Evolutionary conservation across 306 rosid species (phyloP), one percentile per base, ranked within the genome.

Genomic region (Citrullus colocynthis): DNA sequence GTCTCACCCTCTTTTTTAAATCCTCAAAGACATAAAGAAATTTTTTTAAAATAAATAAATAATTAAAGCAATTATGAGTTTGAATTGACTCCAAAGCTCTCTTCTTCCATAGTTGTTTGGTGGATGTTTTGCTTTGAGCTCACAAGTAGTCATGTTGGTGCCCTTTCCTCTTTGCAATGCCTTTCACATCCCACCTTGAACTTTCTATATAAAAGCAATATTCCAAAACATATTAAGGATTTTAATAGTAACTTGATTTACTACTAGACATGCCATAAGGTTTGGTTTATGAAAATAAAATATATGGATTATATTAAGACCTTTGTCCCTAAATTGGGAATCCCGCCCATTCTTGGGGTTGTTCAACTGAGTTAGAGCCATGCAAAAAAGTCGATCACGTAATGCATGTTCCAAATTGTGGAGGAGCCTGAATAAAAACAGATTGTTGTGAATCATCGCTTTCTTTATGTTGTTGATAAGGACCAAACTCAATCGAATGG

Each of bases 101-200:
- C 48, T 32, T 73, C 77, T 52, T 45, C 77, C 24, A 51, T 45
- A 74, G 62, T 44, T 42, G 77, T 74, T 74, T 74, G 77, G 77
- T 74, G 62, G 77, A 74, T 74, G 77, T 74, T 45, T 52, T 74
- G 45, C 48, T 74, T 74, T 74, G 62, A 74, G 77, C 62, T 74
- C 77, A 74, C 77, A 74, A 28, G 42, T 9, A 51, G 9, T 74
- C 62, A 32, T 74, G 77, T 74, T 74, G 77, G 62, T 74, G 62
- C 77, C 48, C 62, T 74, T 62, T 74, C 17, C 21, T 16, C 55
- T 59, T 48, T 72, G 77, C 14, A 28, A 7, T 24, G 77, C 77
- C 77, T 48, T 72, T 48, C 77, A 72, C 55, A 72, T 72, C 55
- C 37, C 49, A 36, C 24, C 24, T 37, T 64, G 21, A 64, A 71